Percentiles rank a stretch among this genome's conserved stretches.
Conservation (phyloP, 2,329 filamentous ascomycete species). For the Penicillium sp. region DNA sequence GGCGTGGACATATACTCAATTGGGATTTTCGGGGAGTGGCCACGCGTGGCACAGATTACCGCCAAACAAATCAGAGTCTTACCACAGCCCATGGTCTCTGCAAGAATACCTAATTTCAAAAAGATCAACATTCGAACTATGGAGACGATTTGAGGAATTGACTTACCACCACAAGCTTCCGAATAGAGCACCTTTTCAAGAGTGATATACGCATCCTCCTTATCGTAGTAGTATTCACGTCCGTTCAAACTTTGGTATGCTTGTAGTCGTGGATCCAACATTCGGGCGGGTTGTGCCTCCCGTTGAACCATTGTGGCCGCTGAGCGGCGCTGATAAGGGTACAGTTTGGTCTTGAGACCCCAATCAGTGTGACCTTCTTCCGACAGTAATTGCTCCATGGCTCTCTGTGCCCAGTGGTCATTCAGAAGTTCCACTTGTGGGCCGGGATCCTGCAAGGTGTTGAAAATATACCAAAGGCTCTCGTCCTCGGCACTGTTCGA, state of each 20-base stretch:
- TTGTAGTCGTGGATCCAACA: slow-evolving; percentile 75
- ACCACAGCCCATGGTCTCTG: slow-evolving; percentile 62
- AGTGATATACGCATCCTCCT: slow-evolving; percentile 64
- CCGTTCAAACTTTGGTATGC: slow-evolving; percentile 63
- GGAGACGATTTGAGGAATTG: not conserved
- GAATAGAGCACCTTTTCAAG: slow-evolving; percentile 74
- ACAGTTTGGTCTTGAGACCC: slow-evolving; percentile 62
- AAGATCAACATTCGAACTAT: slow-evolving; percentile 8
- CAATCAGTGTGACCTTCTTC: slow-evolving; percentile 29
- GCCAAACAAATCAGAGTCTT: slow-evolving; percentile 88
- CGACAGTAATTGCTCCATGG: slow-evolving; percentile 44
- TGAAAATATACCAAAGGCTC: slow-evolving; percentile 56
- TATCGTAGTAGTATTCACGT: slow-evolving; percentile 69
- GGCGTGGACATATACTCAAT: slow-evolving; percentile 54
- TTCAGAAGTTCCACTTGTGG: slow-evolving; percentile 37
- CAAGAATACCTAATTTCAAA: slow-evolving; percentile 43
- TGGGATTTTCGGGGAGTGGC: slow-evolving; percentile 69
- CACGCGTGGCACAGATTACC: slow-evolving; percentile 73
- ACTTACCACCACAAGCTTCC: slow-evolving; percentile 68
- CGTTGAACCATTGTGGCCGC: slow-evolving; percentile 82
- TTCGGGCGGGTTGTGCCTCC: slow-evolving; percentile 66
- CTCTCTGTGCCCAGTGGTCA: slow-evolving; percentile 37
- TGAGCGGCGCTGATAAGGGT: slow-evolving; percentile 79
- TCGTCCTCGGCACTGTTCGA: slow-evolving; percentile 42
- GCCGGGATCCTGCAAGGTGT: slow-evolving; percentile 49